These are phyloP conservation scores for Hysterangium stoloniferum DNA, from an alignment of 768 basidiomycete species.

Conservation along the genomic window DNA sequence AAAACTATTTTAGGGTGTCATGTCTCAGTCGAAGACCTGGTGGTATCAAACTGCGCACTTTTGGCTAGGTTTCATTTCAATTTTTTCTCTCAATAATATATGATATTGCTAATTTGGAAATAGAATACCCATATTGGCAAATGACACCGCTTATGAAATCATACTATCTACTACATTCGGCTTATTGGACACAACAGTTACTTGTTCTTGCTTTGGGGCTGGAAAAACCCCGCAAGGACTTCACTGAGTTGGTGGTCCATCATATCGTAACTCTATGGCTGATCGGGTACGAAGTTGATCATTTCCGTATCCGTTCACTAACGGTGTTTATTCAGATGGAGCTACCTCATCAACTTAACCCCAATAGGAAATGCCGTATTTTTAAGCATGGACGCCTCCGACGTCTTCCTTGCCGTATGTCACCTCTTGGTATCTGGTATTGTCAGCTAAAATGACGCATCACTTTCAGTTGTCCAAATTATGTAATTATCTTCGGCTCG, in stretches of 20 bases:
- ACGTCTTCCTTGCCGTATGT: constrained; percentile 76
- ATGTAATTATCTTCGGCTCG: constrained; percentile 75
- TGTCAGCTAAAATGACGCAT: background rate
- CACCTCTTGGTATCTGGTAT: background rate
- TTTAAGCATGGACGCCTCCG: constrained; percentile 96
- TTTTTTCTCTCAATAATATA: background rate
- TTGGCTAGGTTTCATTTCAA: constrained; percentile 68
- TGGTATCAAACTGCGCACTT: constrained; percentile 82
- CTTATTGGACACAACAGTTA: constrained; percentile 94
- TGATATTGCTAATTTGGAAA: background rate
- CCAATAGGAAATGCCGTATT: constrained; percentile 87
- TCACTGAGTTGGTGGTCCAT: constrained; percentile 76
- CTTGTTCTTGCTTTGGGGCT: constrained; percentile 75
- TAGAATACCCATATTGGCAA: constrained; percentile 85
- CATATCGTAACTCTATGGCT: constrained; percentile 95
- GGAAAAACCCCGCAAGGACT: constrained; percentile 95
- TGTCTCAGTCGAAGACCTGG: constrained; percentile 37
- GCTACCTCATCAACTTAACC: constrained; percentile 73
- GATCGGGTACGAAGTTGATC: constrained; percentile 52
- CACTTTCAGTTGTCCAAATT: constrained; percentile 77
- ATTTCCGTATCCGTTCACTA: background rate
- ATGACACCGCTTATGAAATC: constrained; percentile 80
- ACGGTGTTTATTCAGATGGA: constrained; percentile 50
- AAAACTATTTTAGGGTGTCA: constrained; percentile 2
- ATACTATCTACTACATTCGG: constrained; percentile 89